A percentile compares a stretch with the other conserved stretches of the same genome.
These are phyloP conservation scores for Fusarium cicatricum DNA, from an alignment of 2,329 filamentous ascomycete species.

Conservation along the genomic window DNA sequence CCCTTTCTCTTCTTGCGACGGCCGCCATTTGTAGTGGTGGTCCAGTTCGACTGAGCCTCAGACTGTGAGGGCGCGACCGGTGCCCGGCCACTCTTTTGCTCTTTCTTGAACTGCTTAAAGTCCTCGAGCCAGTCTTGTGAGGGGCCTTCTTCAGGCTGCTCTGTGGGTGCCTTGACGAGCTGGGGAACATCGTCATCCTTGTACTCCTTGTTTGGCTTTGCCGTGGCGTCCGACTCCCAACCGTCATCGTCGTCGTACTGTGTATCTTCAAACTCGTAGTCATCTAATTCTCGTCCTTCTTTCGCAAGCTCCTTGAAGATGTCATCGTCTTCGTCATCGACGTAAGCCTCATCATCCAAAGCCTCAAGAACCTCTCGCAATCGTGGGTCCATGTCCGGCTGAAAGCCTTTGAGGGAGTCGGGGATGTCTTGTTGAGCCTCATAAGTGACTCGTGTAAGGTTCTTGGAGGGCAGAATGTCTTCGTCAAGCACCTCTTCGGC, in stretches of 20 bases:
- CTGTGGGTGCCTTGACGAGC: constrained; percentile 55
- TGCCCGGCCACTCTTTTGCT: constrained; percentile 62
- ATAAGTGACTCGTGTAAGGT: constrained; percentile 79
- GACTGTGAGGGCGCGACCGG: constrained; percentile 60
- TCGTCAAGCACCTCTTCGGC: constrained; percentile 71
- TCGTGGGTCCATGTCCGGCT: constrained; percentile 97
- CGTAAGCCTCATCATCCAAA: constrained; percentile 93
- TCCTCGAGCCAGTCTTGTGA: constrained; percentile 90
- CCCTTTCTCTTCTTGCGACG: constrained; percentile 95
- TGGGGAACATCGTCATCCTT: constrained; percentile 57
- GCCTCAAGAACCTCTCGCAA: constrained; percentile 91
- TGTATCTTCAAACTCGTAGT: constrained; percentile 78
- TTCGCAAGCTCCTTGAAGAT: constrained; percentile 79
- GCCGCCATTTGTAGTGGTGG: constrained; percentile 80
- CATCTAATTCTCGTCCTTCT: constrained; percentile 77
- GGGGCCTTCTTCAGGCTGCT: constrained; percentile 65
- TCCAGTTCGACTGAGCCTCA: constrained; percentile 75
- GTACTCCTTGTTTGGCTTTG: constrained; percentile 73
- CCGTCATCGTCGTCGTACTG: constrained; percentile 76
- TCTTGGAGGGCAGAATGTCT: constrained; percentile 81
- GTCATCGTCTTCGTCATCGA: constrained; percentile 87
- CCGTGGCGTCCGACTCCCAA: constrained; percentile 95
- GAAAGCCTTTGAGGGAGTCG: constrained; percentile 89
- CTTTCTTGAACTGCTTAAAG: constrained; percentile 94
- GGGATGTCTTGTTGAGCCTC: constrained; percentile 94